Evolutionary conservation across 495 filamentous ascomycete genomes (phyloP).

Genomic region (Penicillium turbatum): DNA sequence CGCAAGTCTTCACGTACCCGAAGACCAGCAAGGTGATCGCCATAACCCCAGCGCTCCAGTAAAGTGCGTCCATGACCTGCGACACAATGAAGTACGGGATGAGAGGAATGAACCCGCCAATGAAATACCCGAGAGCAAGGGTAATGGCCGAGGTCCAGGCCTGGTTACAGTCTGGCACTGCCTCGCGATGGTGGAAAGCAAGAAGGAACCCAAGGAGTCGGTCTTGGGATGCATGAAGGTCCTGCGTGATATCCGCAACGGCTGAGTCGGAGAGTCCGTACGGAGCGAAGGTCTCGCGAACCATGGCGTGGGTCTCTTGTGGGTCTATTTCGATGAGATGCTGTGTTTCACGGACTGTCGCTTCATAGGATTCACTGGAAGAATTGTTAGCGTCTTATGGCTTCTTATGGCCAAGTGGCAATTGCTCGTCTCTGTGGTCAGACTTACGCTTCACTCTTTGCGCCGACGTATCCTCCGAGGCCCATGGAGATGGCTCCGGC

Average conservation of each 20-base stretch:
- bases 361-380: conserved; percentile 46
- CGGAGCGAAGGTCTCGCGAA: conserved; percentile 48
- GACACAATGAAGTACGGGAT: conserved; percentile 67
- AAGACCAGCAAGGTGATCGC: conserved; percentile 63
- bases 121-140: conserved; percentile 65
- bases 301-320: conserved; percentile 35
- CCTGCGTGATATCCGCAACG: conserved; percentile 40
- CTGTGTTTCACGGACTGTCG: conserved; percentile 43
- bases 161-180: conserved; percentile 48
- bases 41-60: conserved; percentile 66
- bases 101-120: conserved; percentile 68
- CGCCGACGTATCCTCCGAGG: conserved; percentile 58
- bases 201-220: conserved; percentile 54
- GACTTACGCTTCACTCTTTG: conserved; percentile 62
- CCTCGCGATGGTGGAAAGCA: conserved; percentile 51
- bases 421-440: background rate
- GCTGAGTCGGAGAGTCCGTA: conserved; percentile 45
- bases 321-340: conserved; percentile 38
- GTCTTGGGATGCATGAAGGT: conserved; percentile 44
- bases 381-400: background rate
- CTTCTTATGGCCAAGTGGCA: conserved; percentile 7
- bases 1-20: conserved; percentile 66
- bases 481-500: conserved; percentile 57
- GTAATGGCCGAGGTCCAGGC: conserved; percentile 56
- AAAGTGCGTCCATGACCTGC: conserved; percentile 54